Percentiles rank a stretch among this genome's conserved stretches.
Conservation (phyloP, 1,284 basidiomycete species). For the Puccinia horiana region DNA sequence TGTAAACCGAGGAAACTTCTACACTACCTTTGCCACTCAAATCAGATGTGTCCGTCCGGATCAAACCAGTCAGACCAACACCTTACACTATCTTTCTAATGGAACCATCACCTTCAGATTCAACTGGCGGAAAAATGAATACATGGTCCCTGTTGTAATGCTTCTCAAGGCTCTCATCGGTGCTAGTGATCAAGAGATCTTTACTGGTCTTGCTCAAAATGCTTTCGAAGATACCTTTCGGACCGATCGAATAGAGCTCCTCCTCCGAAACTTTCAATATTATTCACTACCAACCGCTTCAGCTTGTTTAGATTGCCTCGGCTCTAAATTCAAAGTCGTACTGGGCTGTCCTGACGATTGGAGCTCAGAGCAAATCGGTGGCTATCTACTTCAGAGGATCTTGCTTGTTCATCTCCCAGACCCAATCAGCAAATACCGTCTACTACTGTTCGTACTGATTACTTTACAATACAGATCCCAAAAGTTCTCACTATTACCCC, state of each 20-base stretch:
- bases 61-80: constrained; percentile 89
- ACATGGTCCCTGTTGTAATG: constrained; percentile 96
- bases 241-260: constrained; percentile 94
- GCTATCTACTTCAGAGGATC: constrained; percentile 80
- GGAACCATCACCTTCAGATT: constrained; percentile 94
- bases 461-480: constrained; percentile 32
- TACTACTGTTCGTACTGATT: constrained; percentile 74
- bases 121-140: constrained; percentile 97
- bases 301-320: constrained; percentile 94
- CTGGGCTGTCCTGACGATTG: constrained; percentile 90
- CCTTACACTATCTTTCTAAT: constrained; percentile 93
- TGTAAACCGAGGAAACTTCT: constrained; percentile 86
- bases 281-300: constrained; percentile 85
- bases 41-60: constrained; percentile 91
- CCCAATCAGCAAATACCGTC: constrained; percentile 91
- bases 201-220: constrained; percentile 94
- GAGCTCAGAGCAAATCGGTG: constrained; percentile 79
- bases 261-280: constrained; percentile 93
- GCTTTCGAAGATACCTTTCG: constrained; percentile 97
- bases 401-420: constrained; percentile 86
- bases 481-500: background rate
- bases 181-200: constrained; percentile 95
- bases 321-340: constrained; percentile 94
- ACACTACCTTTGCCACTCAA: constrained; percentile 89
- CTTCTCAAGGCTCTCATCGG: constrained; percentile 92